Percentiles rank a stretch among this genome's conserved stretches.
These are phyloP conservation scores for Ganoderma lingzhi DNA, from an alignment of 1,284 basidiomycete species.

Conservation along the genomic window DNA sequence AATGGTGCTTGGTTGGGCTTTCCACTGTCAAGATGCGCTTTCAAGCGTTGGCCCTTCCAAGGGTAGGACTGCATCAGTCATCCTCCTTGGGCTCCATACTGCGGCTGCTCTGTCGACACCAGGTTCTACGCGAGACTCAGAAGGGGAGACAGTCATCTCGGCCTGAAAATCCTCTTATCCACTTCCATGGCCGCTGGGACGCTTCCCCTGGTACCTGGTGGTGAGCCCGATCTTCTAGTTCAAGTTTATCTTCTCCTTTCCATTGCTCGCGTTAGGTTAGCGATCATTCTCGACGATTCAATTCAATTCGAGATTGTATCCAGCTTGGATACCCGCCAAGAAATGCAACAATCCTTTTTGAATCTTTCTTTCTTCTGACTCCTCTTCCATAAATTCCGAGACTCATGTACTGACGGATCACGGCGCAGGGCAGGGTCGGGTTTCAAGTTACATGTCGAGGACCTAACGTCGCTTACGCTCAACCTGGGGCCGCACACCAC, in stretches of 20 bases:
- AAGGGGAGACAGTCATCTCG: conserved; percentile 29
- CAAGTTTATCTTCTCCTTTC: neutral
- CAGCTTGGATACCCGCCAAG: neutral
- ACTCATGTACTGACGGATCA: neutral
- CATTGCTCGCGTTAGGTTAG: neutral
- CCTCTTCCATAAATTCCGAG: neutral
- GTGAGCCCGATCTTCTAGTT: conserved; percentile 32
- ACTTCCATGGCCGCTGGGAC: conserved; percentile 51
- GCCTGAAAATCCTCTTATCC: conserved; percentile 45
- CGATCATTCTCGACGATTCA: neutral
- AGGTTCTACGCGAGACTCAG: neutral
- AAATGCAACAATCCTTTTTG: neutral
- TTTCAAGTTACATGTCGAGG: conserved; percentile 57
- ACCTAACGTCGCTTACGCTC: conserved; percentile 53
- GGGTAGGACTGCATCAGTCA: neutral
- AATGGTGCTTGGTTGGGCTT: neutral
- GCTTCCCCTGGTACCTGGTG: conserved; percentile 49
- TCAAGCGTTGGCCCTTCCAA: neutral
- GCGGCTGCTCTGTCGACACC: neutral
- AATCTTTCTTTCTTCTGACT: neutral
- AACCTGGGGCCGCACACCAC: conserved; percentile 61
- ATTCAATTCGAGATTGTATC: neutral
- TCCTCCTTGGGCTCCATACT: conserved; percentile 8
- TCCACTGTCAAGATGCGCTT: neutral
- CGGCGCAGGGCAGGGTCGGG: conserved; percentile 59